Conservation (phyloP, 2,329 filamentous ascomycete genomes). For the Phialocephala sp. region DNA sequence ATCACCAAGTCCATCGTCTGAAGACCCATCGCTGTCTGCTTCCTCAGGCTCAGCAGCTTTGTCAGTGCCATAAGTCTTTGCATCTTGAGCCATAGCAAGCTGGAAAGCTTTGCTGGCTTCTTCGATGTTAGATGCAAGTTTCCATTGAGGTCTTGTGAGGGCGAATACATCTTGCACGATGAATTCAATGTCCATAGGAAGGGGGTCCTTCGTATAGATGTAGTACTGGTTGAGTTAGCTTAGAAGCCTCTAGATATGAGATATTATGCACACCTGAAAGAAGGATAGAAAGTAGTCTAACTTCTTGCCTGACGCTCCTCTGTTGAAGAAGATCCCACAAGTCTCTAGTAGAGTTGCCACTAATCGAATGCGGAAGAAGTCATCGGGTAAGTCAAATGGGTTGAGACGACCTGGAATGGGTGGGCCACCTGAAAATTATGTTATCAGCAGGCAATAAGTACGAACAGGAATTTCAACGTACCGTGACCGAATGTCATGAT, state of each 20-base stretch:
- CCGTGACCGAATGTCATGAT: constrained; percentile 90
- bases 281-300: constrained; percentile 97
- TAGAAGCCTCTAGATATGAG: neutral
- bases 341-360: constrained; percentile 91
- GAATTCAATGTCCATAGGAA: constrained; percentile 98
- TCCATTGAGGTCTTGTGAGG: constrained; percentile 89
- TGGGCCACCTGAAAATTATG: constrained; percentile 65
- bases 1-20: constrained; percentile 76
- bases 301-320: constrained; percentile 93
- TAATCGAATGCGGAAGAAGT: constrained; percentile 93
- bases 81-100: constrained; percentile 87
- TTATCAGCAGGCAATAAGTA: constrained; percentile 9
- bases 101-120: constrained; percentile 86
- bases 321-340: constrained; percentile 94
- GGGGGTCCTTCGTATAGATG: constrained; percentile 83
- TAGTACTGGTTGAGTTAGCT: constrained; percentile 66
- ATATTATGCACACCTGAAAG: constrained; percentile 68
- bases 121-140: constrained; percentile 77
- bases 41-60: constrained; percentile 76
- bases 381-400: constrained; percentile 84
- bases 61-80: constrained; percentile 77
- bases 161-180: constrained; percentile 91
- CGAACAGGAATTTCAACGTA: constrained; percentile 47
- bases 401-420: constrained; percentile 80
- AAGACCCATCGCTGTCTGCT: constrained; percentile 69